Evolutionary conservation across 345 rosid species (phyloP).

Genomic region (Populus tremula): DNA sequence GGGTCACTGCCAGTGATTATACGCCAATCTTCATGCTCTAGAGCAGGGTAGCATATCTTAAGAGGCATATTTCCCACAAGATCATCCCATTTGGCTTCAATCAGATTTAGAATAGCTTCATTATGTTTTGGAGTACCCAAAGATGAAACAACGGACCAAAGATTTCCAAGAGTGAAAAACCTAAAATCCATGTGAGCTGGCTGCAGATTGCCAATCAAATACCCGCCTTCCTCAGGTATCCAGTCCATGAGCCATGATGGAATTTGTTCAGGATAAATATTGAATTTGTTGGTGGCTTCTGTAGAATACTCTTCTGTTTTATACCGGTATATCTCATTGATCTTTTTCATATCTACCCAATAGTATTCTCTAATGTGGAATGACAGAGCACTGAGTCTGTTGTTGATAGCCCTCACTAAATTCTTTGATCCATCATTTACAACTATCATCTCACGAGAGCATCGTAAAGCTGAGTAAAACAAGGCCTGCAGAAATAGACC

Average conservation of each 20-base stretch:
- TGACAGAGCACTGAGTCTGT: conserved; percentile 34
- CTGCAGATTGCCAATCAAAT: conserved; percentile 31
- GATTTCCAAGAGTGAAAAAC: conserved; percentile 38
- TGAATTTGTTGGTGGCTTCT: conserved; percentile 35
- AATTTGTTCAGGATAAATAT: conserved; percentile 36
- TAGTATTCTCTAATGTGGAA: conserved; percentile 38
- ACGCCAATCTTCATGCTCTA: conserved; percentile 90
- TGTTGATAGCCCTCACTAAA: conserved; percentile 34
- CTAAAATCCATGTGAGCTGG: conserved; percentile 41
- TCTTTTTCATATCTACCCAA: conserved; percentile 36
- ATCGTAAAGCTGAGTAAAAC: conserved; percentile 30
- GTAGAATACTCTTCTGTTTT: conserved; percentile 34
- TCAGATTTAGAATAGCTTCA: conserved; percentile 28
- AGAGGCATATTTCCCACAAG: conserved; percentile 41
- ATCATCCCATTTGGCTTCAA: conserved; percentile 37
- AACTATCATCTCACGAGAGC: conserved; percentile 29
- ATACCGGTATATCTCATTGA: conserved; percentile 35
- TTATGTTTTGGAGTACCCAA: conserved; percentile 35
- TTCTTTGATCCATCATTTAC: conserved; percentile 33
- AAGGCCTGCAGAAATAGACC: conserved; percentile 21
- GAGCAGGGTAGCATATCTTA: conserved; percentile 87
- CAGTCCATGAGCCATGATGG: conserved; percentile 37
- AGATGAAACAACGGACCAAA: conserved; percentile 35
- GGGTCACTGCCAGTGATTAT: conserved; percentile 96
- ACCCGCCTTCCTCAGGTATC: conserved; percentile 34